Conservation (phyloP, 1,284 basidiomycete genomes). For the Peniophora sp. region DNA sequence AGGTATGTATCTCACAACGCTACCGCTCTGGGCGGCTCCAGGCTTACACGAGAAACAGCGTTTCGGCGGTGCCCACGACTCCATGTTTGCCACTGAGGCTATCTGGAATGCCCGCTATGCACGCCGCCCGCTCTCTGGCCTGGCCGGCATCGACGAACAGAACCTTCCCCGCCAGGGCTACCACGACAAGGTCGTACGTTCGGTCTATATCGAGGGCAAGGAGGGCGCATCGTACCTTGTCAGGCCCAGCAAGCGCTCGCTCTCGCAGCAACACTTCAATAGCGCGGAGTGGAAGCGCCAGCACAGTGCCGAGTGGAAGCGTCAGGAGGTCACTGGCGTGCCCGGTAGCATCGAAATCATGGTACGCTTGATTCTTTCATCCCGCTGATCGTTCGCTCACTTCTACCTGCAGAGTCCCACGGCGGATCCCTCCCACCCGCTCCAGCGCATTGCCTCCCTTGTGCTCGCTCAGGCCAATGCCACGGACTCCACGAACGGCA, state of each 20-base stretch:
- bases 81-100: neutral
- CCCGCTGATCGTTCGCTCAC: neutral
- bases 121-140: conserved; percentile 13
- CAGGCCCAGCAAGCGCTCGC: conserved; percentile 6
- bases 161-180: neutral
- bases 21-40: conserved; percentile 10
- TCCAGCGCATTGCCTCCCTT: conserved; percentile 39
- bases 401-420: conserved; percentile 17
- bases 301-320: conserved; percentile 5
- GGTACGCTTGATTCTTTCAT: conserved; percentile 22
- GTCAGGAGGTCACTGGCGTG: conserved; percentile 16
- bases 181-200: conserved; percentile 7
- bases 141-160: conserved; percentile 11
- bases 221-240: conserved; percentile 14
- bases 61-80: conserved; percentile 2
- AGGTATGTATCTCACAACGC: neutral
- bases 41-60: conserved; percentile 3
- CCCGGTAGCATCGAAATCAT: conserved; percentile 41
- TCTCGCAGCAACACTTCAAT: conserved; percentile 3
- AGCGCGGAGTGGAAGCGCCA: neutral
- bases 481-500: conserved; percentile 18
- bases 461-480: conserved; percentile 26
- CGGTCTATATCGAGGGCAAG: conserved; percentile 12
- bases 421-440: conserved; percentile 17
- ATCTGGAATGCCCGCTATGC: conserved; percentile 12